Evolutionary conservation across 805 yeast genomes (phyloP).

Genomic region (Kazachstania viticola): DNA sequence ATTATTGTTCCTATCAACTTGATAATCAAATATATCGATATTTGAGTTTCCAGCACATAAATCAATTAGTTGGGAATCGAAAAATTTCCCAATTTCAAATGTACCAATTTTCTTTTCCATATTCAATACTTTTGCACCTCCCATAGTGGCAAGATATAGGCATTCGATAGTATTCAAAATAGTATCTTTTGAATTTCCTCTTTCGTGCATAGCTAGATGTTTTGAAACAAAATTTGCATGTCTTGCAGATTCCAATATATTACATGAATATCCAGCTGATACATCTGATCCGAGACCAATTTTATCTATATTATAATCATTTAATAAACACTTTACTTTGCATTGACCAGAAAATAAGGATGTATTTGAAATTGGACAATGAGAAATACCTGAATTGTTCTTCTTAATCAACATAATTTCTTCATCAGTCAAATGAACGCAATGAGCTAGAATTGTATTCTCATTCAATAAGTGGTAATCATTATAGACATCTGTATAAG

Average conservation of each 20-base stretch:
- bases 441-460: conserved; percentile 80
- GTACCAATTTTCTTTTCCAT: conserved; percentile 50
- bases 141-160: conserved; percentile 71
- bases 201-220: conserved; percentile 42
- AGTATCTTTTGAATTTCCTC: conserved; percentile 28
- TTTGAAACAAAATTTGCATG: conserved; percentile 65
- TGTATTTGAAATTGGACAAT: conserved; percentile 88
- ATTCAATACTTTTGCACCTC: conserved; percentile 74
- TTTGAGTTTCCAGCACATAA: conserved; percentile 41
- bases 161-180: conserved; percentile 61
- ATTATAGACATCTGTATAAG: conserved; percentile 72
- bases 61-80: conserved; percentile 75
- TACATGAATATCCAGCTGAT: conserved; percentile 65
- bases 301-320: conserved; percentile 51
- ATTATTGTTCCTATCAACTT: conserved; percentile 19
- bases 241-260: conserved; percentile 52
- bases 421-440: conserved; percentile 56
- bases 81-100: conserved; percentile 66
- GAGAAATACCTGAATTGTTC: conserved; percentile 64
- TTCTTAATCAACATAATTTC: conserved; percentile 50
- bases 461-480: conserved; percentile 44
- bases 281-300: conserved; percentile 77
- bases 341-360: conserved; percentile 87
- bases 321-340: conserved; percentile 57
- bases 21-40: conserved; percentile 71